phyloP scores from a whole-genome alignment of 805 yeast genomes.

The Candida andamanensis region DNA sequence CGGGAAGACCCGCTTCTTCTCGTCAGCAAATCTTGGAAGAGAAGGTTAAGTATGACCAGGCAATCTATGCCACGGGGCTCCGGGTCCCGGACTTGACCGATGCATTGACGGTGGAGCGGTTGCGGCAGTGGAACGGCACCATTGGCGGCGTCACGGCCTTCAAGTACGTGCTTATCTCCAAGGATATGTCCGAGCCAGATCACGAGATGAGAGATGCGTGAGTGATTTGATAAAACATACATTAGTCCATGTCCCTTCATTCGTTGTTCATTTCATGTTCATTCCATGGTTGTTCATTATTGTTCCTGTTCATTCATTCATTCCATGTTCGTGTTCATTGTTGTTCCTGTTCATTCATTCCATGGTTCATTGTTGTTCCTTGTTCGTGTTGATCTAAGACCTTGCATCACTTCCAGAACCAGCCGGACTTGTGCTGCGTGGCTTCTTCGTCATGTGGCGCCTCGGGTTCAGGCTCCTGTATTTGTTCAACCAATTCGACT shows the following conservation, averaged over 20 bases:
- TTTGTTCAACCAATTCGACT: too few species aligned
- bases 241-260: conserved; percentile 1
- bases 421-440: conserved; percentile 7
- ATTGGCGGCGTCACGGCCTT: conserved; percentile 70
- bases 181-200: too few species aligned
- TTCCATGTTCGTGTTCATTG: too few species aligned
- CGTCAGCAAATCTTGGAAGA: conserved; percentile 65
- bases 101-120: conserved; percentile 48
- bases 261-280: too few species aligned
- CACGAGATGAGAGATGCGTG: conserved; percentile 15
- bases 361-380: too few species aligned
- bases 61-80: conserved; percentile 64
- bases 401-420: conserved; percentile 14
- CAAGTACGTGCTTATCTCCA: conserved; percentile 40
- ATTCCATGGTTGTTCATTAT: too few species aligned
- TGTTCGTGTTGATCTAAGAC: too few species aligned
- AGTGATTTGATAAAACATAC: conserved; percentile 11
- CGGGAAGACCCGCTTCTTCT: conserved; percentile 80
- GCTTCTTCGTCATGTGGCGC: too few species aligned
- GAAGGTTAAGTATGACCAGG: conserved; percentile 54
- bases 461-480: neutral
- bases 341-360: too few species aligned
- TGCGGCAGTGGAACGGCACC: conserved; percentile 78
- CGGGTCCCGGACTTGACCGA: conserved; percentile 69
- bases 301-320: too few species aligned